Percentiles rank a stretch among this genome's conserved stretches.
These are phyloP conservation scores for Punica granatum DNA, from an alignment of 345 rosid genomes.

Conservation along the genomic window DNA sequence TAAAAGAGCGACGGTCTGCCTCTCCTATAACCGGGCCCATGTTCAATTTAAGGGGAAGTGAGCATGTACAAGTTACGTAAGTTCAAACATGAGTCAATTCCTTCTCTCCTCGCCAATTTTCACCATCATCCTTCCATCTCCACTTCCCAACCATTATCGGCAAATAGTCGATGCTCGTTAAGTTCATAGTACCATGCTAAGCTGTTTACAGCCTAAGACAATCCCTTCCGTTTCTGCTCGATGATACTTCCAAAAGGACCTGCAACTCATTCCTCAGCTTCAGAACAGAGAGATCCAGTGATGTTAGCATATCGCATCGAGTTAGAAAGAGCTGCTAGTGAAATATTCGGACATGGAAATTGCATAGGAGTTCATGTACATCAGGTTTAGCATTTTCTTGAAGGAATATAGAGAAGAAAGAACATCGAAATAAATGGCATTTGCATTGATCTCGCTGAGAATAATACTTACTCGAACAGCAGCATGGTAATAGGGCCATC, in stretches of 20 bases:
- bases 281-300: too few species aligned
- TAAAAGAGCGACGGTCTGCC: too few species aligned
- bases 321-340: background rate
- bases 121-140: too few species aligned
- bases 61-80: background rate
- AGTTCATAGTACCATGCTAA: background rate
- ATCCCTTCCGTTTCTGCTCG: background rate
- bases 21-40: background rate
- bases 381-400: background rate
- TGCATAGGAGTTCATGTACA: background rate
- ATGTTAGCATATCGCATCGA: background rate
- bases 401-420: background rate
- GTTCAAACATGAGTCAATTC: background rate
- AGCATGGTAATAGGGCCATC: background rate
- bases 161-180: background rate
- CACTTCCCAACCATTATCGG: background rate
- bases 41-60: background rate
- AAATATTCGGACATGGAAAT: background rate
- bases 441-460: background rate
- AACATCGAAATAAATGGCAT: background rate
- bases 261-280: too few species aligned
- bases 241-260: too few species aligned
- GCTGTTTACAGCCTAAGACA: background rate
- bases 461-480: background rate
- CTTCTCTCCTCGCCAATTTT: background rate